A percentile compares a stretch with the other conserved stretches of the same genome.
phyloP scores from a whole-genome alignment of 2,329 filamentous ascomycete genomes.

The Zymoseptoria passerinii region DNA sequence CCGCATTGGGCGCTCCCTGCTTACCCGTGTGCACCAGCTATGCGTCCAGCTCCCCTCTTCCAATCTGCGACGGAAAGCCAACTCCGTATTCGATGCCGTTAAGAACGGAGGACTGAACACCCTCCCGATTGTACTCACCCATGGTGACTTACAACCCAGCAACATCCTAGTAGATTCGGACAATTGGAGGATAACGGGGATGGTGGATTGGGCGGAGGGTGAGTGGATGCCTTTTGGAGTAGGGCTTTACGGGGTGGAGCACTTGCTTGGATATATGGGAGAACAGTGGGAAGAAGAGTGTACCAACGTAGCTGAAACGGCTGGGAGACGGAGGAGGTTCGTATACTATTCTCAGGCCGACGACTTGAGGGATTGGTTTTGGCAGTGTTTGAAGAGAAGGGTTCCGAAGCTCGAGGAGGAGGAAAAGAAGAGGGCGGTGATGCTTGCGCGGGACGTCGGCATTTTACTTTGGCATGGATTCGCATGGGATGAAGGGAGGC shows the following conservation, averaged over 20 bases:
- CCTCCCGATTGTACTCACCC: conserved; percentile 50
- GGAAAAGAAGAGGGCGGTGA: conserved; percentile 30
- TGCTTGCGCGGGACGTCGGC: conserved; percentile 44
- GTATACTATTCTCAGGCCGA: conserved; percentile 40
- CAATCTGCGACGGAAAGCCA: conserved; percentile 4
- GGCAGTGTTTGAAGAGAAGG: conserved; percentile 34
- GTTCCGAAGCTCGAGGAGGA: conserved; percentile 31
- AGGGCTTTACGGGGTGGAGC: conserved; percentile 53
- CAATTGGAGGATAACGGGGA: conserved; percentile 41
- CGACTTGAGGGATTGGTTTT: conserved; percentile 44
- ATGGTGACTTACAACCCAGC: conserved; percentile 51
- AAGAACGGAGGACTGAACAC: conserved; percentile 14
- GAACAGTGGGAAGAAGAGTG: background rate
- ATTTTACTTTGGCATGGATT: conserved; percentile 53
- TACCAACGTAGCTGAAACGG: too few relatives aligned
- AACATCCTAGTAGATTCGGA: conserved; percentile 48
- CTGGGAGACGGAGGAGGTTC: conserved; percentile 8
- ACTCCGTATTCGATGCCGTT: background rate
- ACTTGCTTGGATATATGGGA: conserved; percentile 46
- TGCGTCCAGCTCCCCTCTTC: conserved; percentile 1
- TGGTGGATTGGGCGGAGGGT: conserved; percentile 59
- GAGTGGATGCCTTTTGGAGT: conserved; percentile 54
- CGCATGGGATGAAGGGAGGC: conserved; percentile 47
- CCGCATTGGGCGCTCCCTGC: conserved; percentile 5
- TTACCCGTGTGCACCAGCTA: conserved; percentile 4